These are phyloP conservation scores for Aspergillus biplanus DNA, from an alignment of 495 filamentous ascomycete species.

Conservation along the genomic window DNA sequence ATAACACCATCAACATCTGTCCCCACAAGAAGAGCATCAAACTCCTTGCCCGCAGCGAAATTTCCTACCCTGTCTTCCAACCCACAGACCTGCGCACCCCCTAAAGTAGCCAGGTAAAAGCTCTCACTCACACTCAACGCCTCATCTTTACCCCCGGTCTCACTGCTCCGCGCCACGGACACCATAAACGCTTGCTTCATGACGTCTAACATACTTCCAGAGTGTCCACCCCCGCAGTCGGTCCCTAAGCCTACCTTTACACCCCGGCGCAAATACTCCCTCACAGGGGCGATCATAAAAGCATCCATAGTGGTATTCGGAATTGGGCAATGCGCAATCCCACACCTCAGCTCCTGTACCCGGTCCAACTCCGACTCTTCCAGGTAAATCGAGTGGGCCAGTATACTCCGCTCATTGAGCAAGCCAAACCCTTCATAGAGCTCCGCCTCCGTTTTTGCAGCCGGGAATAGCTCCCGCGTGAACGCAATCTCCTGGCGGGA, in stretches of 20 bases:
- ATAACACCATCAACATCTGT: slow-evolving; percentile 45
- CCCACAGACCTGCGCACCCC: slow-evolving; percentile 64
- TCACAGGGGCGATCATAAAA: slow-evolving; percentile 62
- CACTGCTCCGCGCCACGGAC: slow-evolving; percentile 55
- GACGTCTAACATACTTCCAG: slow-evolving; percentile 59
- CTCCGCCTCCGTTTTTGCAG: slow-evolving; percentile 55
- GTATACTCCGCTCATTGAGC: slow-evolving; percentile 57
- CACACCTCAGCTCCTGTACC: slow-evolving; percentile 52
- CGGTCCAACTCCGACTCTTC: slow-evolving; percentile 55
- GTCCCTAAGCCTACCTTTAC: slow-evolving; percentile 71
- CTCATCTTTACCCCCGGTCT: slow-evolving; percentile 50
- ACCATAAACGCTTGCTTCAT: slow-evolving; percentile 66
- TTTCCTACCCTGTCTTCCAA: slow-evolving; percentile 58
- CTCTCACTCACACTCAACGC: slow-evolving; percentile 55
- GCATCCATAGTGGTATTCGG: slow-evolving; percentile 65
- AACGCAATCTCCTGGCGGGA: slow-evolving; percentile 57
- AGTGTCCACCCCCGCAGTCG: slow-evolving; percentile 68
- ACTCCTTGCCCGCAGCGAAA: slow-evolving; percentile 64
- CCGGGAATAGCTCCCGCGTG: slow-evolving; percentile 56
- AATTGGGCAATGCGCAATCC: slow-evolving; percentile 66
- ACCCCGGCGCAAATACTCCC: slow-evolving; percentile 57
- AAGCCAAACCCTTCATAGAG: slow-evolving; percentile 58
- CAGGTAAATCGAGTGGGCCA: slow-evolving; percentile 67
- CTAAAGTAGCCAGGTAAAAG: slow-evolving; percentile 65
- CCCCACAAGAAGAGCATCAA: slow-evolving; percentile 62